Evolutionary conservation across 2,329 filamentous ascomycete genomes (phyloP), one percentile per base, ranked within the genome.

Genomic region (Colletotrichum sp.): DNA sequence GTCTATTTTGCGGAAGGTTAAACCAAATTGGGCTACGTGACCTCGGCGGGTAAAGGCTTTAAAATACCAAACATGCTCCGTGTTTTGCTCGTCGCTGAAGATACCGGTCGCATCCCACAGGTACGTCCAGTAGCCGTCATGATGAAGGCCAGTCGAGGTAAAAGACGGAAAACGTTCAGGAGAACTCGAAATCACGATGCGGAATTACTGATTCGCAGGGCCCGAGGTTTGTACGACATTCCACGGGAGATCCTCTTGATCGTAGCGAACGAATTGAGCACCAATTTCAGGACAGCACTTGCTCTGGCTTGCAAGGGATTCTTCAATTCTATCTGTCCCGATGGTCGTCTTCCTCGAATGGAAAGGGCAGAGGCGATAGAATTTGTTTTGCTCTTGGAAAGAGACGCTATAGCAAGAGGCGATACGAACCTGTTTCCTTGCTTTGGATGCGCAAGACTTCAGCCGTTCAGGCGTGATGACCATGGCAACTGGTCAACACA

Each of bases 161-260:
- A 48, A 48, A 48, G 3, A 1, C 39, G 18, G 0, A 12, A 48
- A 0, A 48, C 18, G 5, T 4, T 0, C 0, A 48, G 4, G 18
- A n/a, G 6, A 2, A n/a, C 0, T 12, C 39, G 0, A 48, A 4
- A n/a, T n/a, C 39, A 2, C 18, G 39, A 48, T 48, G 39, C 1
- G 18, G 18, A 9, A 6, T 12, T n/a, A n/a, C 39, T 2, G 9
- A 12, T 48, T 7, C 39, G 9, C 39, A 48, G 39, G 0, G 1
- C 18, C 39, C 9, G 9, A 7, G 39, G 18, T 0, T 2, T 48
- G 18, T n/a, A 7, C 1, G 39, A 48, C 18, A 7, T 48, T 12
- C 39, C 39, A 21, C 39, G 0, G 0, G 39, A 48, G 18, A 48
- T 48, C 39, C 3, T n/a, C 18, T n/a, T 48, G 18, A 48, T n/a